Evolutionary conservation across 257 asterid genomes (phyloP).

Genomic region (Solanum pennellii): DNA sequence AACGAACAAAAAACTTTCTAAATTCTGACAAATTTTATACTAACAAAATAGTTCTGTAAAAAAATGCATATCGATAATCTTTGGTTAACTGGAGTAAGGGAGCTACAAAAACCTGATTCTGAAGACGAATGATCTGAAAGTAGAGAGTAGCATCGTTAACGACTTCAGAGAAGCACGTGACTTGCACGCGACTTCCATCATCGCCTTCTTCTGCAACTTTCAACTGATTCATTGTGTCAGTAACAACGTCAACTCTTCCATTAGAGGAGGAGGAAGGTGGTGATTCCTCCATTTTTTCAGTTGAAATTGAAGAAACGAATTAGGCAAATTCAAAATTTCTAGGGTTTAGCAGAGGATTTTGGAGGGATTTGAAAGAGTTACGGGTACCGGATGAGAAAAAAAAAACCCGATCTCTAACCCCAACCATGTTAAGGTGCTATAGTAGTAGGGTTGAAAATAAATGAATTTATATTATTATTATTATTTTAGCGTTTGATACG

Average conservation of each 20-base stretch:
- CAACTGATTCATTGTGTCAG: slow-evolving; percentile 6
- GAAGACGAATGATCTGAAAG: slow-evolving; percentile 79
- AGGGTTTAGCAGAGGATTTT: neutral
- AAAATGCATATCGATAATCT: neutral
- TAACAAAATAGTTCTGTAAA: neutral
- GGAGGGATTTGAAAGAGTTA: neutral
- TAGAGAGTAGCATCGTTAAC: slow-evolving; percentile 52
- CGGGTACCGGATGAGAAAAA: neutral
- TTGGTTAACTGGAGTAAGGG: neutral
- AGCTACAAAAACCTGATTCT: slow-evolving; percentile 44
- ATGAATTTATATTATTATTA: too few relatives aligned
- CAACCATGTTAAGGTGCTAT: neutral
- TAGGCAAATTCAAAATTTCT: neutral
- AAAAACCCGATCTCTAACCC: neutral
- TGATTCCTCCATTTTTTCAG: neutral
- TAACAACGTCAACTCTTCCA: neutral
- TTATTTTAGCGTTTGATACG: too few relatives aligned
- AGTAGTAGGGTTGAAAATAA: neutral
- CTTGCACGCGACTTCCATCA: slow-evolving; percentile 25
- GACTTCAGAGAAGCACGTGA: slow-evolving; percentile 63
- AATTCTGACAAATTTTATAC: neutral
- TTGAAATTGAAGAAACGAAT: neutral
- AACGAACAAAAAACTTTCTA: neutral
- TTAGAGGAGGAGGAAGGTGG: neutral
- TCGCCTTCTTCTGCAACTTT: slow-evolving; percentile 3